These are phyloP conservation scores for Trypanosoma mega DNA, from an alignment of 208 protist genomes.

Conservation along the genomic window DNA sequence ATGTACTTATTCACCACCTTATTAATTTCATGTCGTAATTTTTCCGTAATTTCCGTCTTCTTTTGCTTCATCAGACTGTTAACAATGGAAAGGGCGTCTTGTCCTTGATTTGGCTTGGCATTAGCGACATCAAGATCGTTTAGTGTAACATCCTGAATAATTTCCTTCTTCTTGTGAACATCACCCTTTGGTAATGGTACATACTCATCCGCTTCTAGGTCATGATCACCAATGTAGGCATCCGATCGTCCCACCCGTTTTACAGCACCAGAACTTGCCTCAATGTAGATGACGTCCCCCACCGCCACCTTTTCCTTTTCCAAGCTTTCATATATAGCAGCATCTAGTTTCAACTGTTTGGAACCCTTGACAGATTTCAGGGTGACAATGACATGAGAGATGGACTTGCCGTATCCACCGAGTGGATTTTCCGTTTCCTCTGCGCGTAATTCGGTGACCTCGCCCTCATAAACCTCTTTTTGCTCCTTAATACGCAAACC, in stretches of 20 bases:
- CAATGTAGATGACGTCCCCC: constrained; percentile 99
- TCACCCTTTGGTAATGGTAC: constrained; percentile 99
- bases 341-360: constrained; percentile 99
- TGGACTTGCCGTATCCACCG: constrained; percentile 98
- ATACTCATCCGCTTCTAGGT: constrained; percentile 99
- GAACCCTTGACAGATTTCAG: constrained; percentile 98
- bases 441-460: constrained; percentile 98
- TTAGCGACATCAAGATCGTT: constrained; percentile 99
- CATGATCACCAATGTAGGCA: constrained; percentile 95
- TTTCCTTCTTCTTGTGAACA: constrained; percentile 99
- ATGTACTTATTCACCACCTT: constrained; percentile 99
- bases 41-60: constrained; percentile 99
- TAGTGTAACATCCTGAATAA: constrained; percentile 99
- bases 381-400: constrained; percentile 98
- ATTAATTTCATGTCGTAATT: constrained; percentile 99
- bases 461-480: constrained; percentile 99
- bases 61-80: constrained; percentile 98
- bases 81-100: constrained; percentile 98
- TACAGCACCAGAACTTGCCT: constrained; percentile 97
- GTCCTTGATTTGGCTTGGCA: constrained; percentile 95
- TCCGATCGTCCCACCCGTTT: constrained; percentile 97
- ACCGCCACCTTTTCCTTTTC: constrained; percentile 98
- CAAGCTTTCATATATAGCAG: constrained; percentile 98
- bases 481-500: constrained; percentile 99
- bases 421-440: constrained; percentile 98